phyloP scores from a whole-genome alignment of 768 basidiomycete genomes.

The Mycena indigotica region DNA sequence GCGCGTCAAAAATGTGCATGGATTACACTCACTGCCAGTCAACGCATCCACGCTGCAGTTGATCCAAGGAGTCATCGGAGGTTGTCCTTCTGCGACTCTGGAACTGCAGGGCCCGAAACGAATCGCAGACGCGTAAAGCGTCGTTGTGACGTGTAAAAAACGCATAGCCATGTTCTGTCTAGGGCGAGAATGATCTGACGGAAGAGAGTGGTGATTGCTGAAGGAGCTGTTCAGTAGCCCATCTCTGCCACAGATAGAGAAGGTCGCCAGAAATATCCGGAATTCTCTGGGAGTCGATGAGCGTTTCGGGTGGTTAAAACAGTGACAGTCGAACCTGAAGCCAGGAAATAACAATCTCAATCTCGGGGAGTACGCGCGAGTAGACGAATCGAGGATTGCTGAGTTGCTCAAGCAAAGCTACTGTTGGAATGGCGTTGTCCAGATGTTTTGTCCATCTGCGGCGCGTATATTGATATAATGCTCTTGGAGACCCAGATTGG shows the following conservation, averaged over 20 bases:
- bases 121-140: neutral
- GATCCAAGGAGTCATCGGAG: neutral
- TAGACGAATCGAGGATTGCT: slow-evolving; percentile 14
- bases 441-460: slow-evolving; percentile 13
- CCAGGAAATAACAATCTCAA: slow-evolving; percentile 11
- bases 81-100: neutral
- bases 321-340: slow-evolving; percentile 8
- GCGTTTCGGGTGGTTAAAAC: neutral
- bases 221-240: slow-evolving; percentile 1
- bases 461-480: slow-evolving; percentile 15
- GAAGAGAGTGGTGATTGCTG: neutral
- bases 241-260: slow-evolving; percentile 10
- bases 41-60: neutral
- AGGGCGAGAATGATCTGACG: neutral
- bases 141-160: neutral
- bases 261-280: slow-evolving; percentile 1
- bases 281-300: neutral
- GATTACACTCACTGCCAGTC: too few species aligned
- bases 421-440: slow-evolving; percentile 2
- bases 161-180: neutral
- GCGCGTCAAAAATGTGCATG: too few species aligned
- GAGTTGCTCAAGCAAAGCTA: slow-evolving; percentile 8
- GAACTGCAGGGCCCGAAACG: neutral
- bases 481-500: neutral
- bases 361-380: slow-evolving; percentile 14